Base-by-base conservation (phyloP, 2,329 filamentous ascomycete genomes). In the Aspergillus flavus region DNA sequence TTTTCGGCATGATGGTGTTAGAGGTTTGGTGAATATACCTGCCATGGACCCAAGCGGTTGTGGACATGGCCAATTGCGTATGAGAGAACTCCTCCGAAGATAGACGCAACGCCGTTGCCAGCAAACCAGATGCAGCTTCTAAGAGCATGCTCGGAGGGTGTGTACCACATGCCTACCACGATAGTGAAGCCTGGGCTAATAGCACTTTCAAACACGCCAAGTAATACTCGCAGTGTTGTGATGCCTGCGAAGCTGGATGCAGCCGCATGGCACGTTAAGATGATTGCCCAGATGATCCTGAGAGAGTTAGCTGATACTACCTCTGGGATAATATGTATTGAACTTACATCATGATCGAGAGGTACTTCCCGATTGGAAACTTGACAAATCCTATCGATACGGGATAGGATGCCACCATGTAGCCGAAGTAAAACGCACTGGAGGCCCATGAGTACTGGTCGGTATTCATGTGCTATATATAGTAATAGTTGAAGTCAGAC, bases 51-150 rank as follows among this genome's bases (percentile, higher is more conserved):
- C 2, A 71, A 45, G 21, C 66, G 28, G 6, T 65, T 57, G 4
- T 67, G 50, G 58, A 78, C 76, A 58, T 81, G 77, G 6, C 79
- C 80, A 41, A 83, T 81, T 0, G 78, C 81, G 48, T 79, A 82
- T 0, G 78, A 79, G 1, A 82, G 69, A 12, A 82, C 70, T 1
- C 79, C 79, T 30, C 80, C 80, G 2, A 80, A 71, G 9, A 80
- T 80, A 2, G 80, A 78, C 4, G 77, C 77, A n/a, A 78, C 68
- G 1, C 78, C 80, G 41, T 81, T 81, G 3, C 77, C 78, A 0
- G 75, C 69, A 52, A 74, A 75, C 66, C 70, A 74, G 3, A 72
- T 58, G 3, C 69, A 69, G 39, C 72, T 71, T 19, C 73, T 67
- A 7, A 69, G 66, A 4, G 69, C 70, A 46, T 75, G 72, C 54